A percentile compares a stretch with the other conserved stretches of the same genome.
Evolutionary conservation across 352 stramenopile genomes (phyloP).

Genomic region (Elongisporangium anandrum): DNA sequence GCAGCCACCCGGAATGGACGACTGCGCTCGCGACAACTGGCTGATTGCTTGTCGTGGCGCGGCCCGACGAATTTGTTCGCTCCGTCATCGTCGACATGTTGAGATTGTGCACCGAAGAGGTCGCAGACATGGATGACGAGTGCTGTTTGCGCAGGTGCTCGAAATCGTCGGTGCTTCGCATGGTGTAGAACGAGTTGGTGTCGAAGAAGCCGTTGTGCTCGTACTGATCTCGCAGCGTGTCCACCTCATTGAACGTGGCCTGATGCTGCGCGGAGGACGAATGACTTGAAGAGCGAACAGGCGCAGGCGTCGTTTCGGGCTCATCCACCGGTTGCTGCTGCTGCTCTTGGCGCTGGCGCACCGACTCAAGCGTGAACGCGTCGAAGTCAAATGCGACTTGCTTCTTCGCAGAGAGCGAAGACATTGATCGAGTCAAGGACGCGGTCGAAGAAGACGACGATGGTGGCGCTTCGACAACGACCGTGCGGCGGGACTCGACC

Average conservation of each 20-base stretch:
- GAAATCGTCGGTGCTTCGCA: slow-evolving; percentile 32
- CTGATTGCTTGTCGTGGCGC: slow-evolving; percentile 1
- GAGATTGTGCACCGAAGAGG: background rate
- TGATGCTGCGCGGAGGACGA: slow-evolving; percentile 1
- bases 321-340: background rate
- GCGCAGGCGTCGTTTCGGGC: background rate
- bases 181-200: slow-evolving; percentile 12
- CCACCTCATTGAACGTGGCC: slow-evolving; percentile 1
- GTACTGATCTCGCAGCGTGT: background rate
- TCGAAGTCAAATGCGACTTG: slow-evolving; percentile 31
- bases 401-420: slow-evolving; percentile 2
- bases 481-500: slow-evolving; percentile 3
- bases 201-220: background rate
- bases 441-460: slow-evolving; percentile 15
- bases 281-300: slow-evolving; percentile 1
- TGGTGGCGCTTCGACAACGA: slow-evolving; percentile 10
- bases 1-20: slow-evolving; percentile 39
- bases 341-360: slow-evolving; percentile 15
- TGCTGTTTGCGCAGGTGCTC: slow-evolving; percentile 17
- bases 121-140: slow-evolving; percentile 11
- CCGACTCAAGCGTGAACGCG: slow-evolving; percentile 39
- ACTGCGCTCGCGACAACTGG: slow-evolving; percentile 12
- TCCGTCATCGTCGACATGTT: background rate
- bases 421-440: slow-evolving; percentile 5
- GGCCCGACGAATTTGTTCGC: background rate